phyloP scores from a whole-genome alignment of 2,329 filamentous ascomycete species.

The Ambrosiella xylebori region DNA sequence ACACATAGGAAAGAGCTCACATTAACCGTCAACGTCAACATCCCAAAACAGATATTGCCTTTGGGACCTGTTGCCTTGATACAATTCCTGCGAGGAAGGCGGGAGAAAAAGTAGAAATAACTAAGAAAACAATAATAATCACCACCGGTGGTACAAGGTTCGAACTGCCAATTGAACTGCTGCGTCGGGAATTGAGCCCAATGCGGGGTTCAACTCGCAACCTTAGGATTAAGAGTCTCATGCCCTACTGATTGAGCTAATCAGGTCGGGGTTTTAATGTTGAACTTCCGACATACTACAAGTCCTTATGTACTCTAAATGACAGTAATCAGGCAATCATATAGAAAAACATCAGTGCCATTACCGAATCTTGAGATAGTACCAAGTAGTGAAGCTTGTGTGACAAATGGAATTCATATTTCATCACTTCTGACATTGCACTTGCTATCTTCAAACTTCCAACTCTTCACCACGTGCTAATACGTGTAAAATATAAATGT shows the following conservation, averaged over 20 bases:
- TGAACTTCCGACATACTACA: not conserved
- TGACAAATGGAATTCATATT: no score
- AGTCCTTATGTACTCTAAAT: not conserved
- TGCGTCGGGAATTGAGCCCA: slow-evolving; percentile 15
- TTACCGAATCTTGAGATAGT: no score
- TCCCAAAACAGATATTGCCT: not conserved
- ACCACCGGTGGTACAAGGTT: slow-evolving; percentile 1
- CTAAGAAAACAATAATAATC: not conserved
- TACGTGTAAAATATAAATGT: no score
- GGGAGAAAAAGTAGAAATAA: not conserved
- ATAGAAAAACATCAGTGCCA: no score
- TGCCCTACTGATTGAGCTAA: slow-evolving; percentile 58
- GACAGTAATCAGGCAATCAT: not conserved
- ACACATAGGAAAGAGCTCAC: not conserved
- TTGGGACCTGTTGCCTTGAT: not conserved
- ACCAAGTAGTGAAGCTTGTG: no score
- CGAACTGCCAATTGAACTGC: slow-evolving; percentile 11
- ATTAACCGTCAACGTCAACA: not conserved
- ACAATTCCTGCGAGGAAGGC: not conserved
- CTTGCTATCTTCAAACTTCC: no score
- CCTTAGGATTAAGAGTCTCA: slow-evolving; percentile 46
- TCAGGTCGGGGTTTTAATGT: slow-evolving; percentile 23
- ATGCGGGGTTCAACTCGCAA: slow-evolving; percentile 25
- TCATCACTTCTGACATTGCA: no score
- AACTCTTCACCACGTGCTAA: no score